These are phyloP conservation scores for Naumovozyma baii DNA, from an alignment of 805 yeast genomes.

Conservation along the genomic window DNA sequence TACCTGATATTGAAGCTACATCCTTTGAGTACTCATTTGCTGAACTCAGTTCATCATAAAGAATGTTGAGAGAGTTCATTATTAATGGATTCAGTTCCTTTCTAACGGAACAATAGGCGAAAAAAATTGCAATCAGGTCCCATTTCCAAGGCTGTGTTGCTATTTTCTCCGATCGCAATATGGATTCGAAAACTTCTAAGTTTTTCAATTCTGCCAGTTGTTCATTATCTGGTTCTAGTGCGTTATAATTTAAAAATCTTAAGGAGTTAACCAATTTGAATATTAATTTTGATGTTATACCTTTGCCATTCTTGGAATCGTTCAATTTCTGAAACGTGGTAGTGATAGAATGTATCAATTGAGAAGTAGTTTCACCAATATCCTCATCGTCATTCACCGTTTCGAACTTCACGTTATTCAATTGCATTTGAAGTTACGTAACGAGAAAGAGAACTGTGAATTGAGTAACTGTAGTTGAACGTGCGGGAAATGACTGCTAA, in stretches of 20 bases:
- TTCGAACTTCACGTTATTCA: too few species aligned
- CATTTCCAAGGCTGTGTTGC: neutral
- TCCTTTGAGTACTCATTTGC: neutral
- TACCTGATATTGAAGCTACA: constrained; percentile 7
- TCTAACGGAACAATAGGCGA: constrained; percentile 18
- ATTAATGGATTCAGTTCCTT: constrained; percentile 11
- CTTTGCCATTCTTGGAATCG: too few species aligned
- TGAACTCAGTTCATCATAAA: neutral
- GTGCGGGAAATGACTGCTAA: too few species aligned
- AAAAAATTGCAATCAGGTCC: constrained; percentile 9
- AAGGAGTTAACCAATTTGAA: constrained; percentile 7
- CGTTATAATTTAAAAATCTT: constrained; percentile 1
- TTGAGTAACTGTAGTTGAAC: too few species aligned
- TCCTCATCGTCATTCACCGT: neutral
- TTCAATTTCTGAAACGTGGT: neutral
- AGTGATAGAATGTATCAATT: neutral
- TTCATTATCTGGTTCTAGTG: neutral
- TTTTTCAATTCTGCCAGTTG: constrained; percentile 1
- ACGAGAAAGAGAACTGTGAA: too few species aligned
- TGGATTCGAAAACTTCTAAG: constrained; percentile 10
- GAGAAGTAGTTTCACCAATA: neutral
- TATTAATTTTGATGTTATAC: constrained; percentile 1
- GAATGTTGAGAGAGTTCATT: constrained; percentile 4
- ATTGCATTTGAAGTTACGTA: too few species aligned
- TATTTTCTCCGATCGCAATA: neutral